These are phyloP conservation scores for Polyporus arcularius DNA, from an alignment of 768 basidiomycete species.

Conservation along the genomic window DNA sequence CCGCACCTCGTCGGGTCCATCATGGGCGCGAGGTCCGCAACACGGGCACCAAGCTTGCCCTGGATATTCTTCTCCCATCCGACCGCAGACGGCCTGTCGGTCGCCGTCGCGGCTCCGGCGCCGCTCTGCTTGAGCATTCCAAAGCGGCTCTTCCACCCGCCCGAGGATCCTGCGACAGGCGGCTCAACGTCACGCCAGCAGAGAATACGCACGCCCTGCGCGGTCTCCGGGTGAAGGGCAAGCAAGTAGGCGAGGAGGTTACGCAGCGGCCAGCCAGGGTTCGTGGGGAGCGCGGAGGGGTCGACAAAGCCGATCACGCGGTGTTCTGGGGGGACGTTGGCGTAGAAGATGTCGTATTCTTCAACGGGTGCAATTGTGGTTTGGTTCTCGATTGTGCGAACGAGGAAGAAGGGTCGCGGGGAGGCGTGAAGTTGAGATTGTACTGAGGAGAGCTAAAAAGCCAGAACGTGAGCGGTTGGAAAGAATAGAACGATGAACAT, in stretches of 20 bases:
- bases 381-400: conserved; percentile 40
- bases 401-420: conserved; percentile 61
- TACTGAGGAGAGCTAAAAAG: conserved; percentile 51
- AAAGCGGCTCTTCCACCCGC: conserved; percentile 63
- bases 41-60: conserved; percentile 83
- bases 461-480: no score
- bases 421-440: conserved; percentile 48
- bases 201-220: conserved; percentile 59
- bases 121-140: conserved; percentile 48
- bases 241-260: conserved; percentile 60
- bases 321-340: conserved; percentile 39
- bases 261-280: conserved; percentile 81
- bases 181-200: conserved; percentile 74
- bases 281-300: conserved; percentile 65
- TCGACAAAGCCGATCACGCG: conserved; percentile 49
- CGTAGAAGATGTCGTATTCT: conserved; percentile 60
- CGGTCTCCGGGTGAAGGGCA: conserved; percentile 65
- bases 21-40: conserved; percentile 92
- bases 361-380: conserved; percentile 55
- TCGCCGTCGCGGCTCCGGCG: conserved; percentile 7
- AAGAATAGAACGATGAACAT: no score
- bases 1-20: conserved; percentile 89
- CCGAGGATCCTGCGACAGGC: conserved; percentile 33
- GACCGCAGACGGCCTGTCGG: conserved; percentile 58
- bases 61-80: conserved; percentile 95